phyloP scores from a whole-genome alignment of 306 rosid species.

The Gynostemma pentaphyllum region DNA sequence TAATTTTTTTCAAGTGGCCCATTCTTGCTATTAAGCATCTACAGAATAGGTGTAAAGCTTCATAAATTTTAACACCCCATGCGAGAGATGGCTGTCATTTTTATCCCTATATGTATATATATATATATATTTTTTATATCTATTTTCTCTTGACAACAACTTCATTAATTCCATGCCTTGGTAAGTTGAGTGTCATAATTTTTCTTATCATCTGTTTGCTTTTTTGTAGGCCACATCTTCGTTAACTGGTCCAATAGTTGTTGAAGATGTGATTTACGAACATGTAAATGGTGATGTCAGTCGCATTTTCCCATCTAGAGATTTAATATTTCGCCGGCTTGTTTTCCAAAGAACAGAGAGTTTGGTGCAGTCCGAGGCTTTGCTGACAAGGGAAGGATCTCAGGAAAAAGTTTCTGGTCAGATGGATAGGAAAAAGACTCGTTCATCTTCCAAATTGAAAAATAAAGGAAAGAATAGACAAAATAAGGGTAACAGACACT shows the following conservation, averaged over 20 bases:
- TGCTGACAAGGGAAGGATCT: slow-evolving; percentile 37
- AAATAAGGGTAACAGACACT: slow-evolving; percentile 34
- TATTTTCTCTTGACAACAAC: too few species aligned
- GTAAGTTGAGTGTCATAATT: slow-evolving; percentile 11
- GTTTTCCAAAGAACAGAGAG: slow-evolving; percentile 75
- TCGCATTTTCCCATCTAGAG: slow-evolving; percentile 47
- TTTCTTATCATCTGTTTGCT: slow-evolving; percentile 14
- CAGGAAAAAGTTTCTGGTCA: slow-evolving; percentile 27
- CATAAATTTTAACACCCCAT: too few species aligned
- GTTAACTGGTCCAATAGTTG: slow-evolving; percentile 65
- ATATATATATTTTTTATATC: too few species aligned
- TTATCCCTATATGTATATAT: too few species aligned
- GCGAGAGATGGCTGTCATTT: too few species aligned
- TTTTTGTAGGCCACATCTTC: slow-evolving; percentile 65
- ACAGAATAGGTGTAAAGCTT: too few species aligned
- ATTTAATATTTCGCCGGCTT: slow-evolving; percentile 76
- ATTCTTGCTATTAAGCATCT: too few species aligned
- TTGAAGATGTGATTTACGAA: slow-evolving; percentile 88
- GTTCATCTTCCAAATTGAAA: slow-evolving; percentile 50
- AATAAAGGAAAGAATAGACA: slow-evolving; percentile 38
- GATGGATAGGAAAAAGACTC: slow-evolving; percentile 37
- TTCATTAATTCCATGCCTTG: background rate
- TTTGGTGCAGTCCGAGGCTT: slow-evolving; percentile 93
- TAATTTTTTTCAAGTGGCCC: too few species aligned
- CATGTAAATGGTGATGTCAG: slow-evolving; percentile 40